Evolutionary conservation across 2,329 filamentous ascomycete genomes (phyloP), one percentile per base, ranked within the genome.

Genomic region (Trichoderma polysporum): DNA sequence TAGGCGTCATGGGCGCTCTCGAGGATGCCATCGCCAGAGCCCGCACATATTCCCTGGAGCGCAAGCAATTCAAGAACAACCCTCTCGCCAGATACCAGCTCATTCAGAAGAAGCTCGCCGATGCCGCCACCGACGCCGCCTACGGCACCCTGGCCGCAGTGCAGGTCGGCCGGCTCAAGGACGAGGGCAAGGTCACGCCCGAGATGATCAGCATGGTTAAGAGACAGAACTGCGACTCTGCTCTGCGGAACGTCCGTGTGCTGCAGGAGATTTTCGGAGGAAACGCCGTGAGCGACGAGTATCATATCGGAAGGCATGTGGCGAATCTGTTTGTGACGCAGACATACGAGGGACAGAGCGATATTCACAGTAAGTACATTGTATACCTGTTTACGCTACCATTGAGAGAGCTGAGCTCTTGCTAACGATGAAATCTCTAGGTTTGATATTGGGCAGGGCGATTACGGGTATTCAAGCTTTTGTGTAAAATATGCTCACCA

Each of bases 171-270:
- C 85, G 94, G 69, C 86, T 98, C 67, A 98, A 97, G 85, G 94
- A 98, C 73, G 89, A 92, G 76, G 94, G 94, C 70, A 92, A 93
- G 79, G 88, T 87, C 27, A 89, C 91, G 2, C 94, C 95, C 7
- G 95, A 99, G 82, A 98, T 98, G 94, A 97, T 99, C 74, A 89
- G 87, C 77, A 87, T 99, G 92, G 89, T 98, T 76, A 99, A 99
- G 86, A 86, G 95, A 72, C 94, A 98, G 82, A 99, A 99, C 80
- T 99, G 95, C 79, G 95, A 99, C 79, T 84, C 90, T 61, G 95
- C 95, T 17, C 82, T 99, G 73, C 82, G 86, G 33, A 93, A 94
- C 71, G 89, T 93, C 22, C 86, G 95, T 71, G 82, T 85, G 76
- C 82, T 99, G 69, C 95, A 99, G 79, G 95, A 99, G 82, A 87